Conservation (phyloP, 108 stramenopile genomes). For the Conticribra guillardii region DNA sequence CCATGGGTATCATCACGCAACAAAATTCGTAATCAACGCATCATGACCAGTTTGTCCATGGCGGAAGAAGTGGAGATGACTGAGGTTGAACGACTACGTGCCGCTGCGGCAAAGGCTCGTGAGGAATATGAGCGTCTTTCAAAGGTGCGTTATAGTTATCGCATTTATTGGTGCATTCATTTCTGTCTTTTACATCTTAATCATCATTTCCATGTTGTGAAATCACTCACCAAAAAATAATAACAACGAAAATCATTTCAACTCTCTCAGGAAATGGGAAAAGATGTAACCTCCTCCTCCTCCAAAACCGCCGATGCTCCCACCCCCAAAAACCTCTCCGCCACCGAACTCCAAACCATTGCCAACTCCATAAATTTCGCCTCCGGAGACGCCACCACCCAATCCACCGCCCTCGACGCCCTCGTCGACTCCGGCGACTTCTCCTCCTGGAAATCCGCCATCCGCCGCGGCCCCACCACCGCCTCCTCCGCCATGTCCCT, state of each 20-base stretch:
- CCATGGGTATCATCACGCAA: neutral
- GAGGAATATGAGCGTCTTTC: slow-evolving; percentile 75
- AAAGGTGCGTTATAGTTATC: slow-evolving; percentile 63
- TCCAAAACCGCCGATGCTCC: slow-evolving; percentile 16
- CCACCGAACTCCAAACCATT: slow-evolving; percentile 38
- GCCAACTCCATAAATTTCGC: slow-evolving; percentile 50
- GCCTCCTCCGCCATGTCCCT: slow-evolving; percentile 40
- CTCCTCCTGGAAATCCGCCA: slow-evolving; percentile 63
- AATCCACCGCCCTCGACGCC: slow-evolving; percentile 51
- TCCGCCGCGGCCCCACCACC: slow-evolving; percentile 31
- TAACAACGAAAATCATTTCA: no score
- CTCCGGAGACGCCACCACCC: slow-evolving; percentile 49
- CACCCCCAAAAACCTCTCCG: slow-evolving; percentile 23
- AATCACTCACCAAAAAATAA: neutral
- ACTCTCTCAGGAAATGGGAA: slow-evolving; percentile 38
- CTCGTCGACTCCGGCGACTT: slow-evolving; percentile 56
- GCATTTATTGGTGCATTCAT: no score
- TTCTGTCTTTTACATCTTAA: neutral
- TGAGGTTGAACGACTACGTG: slow-evolving; percentile 68
- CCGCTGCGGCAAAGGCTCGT: slow-evolving; percentile 79
- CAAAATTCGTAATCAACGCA: neutral
- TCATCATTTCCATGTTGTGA: slow-evolving; percentile 2
- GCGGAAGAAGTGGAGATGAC: slow-evolving; percentile 11
- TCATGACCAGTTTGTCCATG: neutral
- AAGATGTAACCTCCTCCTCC: slow-evolving; percentile 28